Conservation (phyloP, 2,329 filamentous ascomycete species). For the Akanthomyces uredinophilus region DNA sequence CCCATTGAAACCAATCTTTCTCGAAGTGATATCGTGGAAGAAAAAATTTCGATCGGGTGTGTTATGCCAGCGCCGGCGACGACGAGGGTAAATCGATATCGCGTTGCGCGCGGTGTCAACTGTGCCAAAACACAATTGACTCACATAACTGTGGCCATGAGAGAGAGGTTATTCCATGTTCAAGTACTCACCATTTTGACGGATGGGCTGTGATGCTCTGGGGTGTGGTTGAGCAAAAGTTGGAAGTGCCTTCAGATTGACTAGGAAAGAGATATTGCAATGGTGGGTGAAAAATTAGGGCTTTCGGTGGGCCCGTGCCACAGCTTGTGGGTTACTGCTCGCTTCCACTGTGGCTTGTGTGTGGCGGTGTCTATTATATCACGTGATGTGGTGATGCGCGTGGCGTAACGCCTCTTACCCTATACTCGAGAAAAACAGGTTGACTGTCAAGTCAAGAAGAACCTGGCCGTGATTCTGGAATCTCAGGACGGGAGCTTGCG, state of each 20-base stretch:
- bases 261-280: conserved; percentile 27
- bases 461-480: neutral
- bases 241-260: conserved; percentile 27
- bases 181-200: conserved; percentile 39
- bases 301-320: conserved; percentile 20
- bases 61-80: conserved; percentile 21
- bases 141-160: conserved; percentile 35
- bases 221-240: conserved; percentile 23
- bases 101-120: conserved; percentile 25
- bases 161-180: conserved; percentile 27
- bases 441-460: neutral
- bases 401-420: conserved; percentile 6
- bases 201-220: conserved; percentile 30
- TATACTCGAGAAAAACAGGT: conserved; percentile 2
- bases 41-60: conserved; percentile 26
- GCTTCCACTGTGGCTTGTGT: conserved; percentile 15
- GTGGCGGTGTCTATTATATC: conserved; percentile 1
- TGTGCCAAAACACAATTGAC: conserved; percentile 30
- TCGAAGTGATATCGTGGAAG: conserved; percentile 8
- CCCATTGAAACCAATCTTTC: conserved; percentile 18
- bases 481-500: neutral
- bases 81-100: conserved; percentile 22
- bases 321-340: conserved; percentile 19
- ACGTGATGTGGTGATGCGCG: conserved; percentile 13
- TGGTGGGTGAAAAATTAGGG: conserved; percentile 36